Conservation (phyloP, 164 flowering plant genomes). For the Aristolochia fimbriata region DNA sequence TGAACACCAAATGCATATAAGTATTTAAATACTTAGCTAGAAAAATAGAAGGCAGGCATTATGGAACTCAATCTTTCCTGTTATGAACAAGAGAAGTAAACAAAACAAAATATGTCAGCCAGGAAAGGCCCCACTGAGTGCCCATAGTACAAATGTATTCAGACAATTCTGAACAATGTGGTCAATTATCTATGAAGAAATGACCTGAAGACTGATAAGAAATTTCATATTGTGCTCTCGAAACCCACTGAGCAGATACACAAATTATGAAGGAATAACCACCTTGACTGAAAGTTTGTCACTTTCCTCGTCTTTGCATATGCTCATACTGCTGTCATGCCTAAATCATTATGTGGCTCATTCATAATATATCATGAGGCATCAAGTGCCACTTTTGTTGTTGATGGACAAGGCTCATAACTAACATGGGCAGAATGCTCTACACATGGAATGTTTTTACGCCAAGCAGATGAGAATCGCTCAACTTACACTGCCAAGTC, state of each 20-base stretch:
- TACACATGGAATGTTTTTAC: neutral
- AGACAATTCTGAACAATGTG: neutral
- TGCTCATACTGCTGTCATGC: neutral
- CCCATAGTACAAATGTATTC: neutral
- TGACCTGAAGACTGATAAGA: neutral
- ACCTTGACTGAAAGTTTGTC: neutral
- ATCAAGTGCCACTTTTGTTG: neutral
- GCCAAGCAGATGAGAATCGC: too few relatives aligned
- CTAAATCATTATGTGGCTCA: too few relatives aligned
- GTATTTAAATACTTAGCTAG: neutral
- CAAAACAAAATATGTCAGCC: neutral
- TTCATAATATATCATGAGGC: too few relatives aligned
- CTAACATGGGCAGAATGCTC: neutral
- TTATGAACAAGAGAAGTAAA: neutral
- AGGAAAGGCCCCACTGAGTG: neutral
- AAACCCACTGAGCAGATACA: neutral
- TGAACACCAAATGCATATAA: neutral
- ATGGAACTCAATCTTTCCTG: neutral
- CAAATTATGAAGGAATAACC: neutral
- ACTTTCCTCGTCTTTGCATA: neutral
- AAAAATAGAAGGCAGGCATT: neutral
- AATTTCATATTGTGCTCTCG: neutral
- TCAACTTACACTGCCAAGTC: slow-evolving; percentile 88
- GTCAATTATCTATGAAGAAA: neutral
- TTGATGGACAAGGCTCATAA: neutral